Evolutionary conservation across 441 rosid species (phyloP).

Genomic region (Mallotus repandus): DNA sequence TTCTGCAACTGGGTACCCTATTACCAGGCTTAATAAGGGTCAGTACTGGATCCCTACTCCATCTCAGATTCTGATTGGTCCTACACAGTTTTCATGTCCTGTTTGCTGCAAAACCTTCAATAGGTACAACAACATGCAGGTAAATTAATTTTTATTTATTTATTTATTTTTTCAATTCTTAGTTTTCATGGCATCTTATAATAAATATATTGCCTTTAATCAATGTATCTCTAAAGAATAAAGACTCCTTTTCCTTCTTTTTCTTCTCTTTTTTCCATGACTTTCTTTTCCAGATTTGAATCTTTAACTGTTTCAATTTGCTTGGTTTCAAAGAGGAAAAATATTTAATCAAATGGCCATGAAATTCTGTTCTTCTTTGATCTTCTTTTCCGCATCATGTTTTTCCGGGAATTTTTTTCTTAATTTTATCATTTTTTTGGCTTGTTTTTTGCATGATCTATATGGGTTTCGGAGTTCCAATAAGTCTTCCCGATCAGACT

Average conservation of each 20-base stretch:
- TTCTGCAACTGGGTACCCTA: constrained; percentile 33
- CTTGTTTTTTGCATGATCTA: constrained; percentile 29
- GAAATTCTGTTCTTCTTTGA: background rate
- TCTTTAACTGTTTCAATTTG: background rate
- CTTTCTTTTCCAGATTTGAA: constrained; percentile 21
- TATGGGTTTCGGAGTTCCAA: constrained; percentile 24
- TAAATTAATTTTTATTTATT: constrained; percentile 14
- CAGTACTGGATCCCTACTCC: constrained; percentile 99
- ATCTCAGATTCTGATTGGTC: constrained; percentile 95
- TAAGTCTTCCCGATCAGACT: constrained; percentile 45
- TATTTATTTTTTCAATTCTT: too few relatives aligned
- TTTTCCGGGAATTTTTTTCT: background rate
- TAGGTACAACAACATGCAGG: constrained; percentile 99
- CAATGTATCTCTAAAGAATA: background rate
- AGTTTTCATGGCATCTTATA: too few relatives aligned
- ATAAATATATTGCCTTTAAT: too few relatives aligned
- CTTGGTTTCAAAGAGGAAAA: constrained; percentile 4
- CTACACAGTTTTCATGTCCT: constrained; percentile 98
- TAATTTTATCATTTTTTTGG: background rate
- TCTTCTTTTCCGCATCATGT: too few relatives aligned
- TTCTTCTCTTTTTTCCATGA: constrained; percentile 7
- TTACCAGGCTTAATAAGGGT: constrained; percentile 78
- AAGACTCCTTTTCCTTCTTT: background rate
- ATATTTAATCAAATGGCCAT: background rate
- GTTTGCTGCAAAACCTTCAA: constrained; percentile 96